Conservation (phyloP, 2,329 filamentous ascomycete genomes). For the Akanthomyces muscarius region DNA sequence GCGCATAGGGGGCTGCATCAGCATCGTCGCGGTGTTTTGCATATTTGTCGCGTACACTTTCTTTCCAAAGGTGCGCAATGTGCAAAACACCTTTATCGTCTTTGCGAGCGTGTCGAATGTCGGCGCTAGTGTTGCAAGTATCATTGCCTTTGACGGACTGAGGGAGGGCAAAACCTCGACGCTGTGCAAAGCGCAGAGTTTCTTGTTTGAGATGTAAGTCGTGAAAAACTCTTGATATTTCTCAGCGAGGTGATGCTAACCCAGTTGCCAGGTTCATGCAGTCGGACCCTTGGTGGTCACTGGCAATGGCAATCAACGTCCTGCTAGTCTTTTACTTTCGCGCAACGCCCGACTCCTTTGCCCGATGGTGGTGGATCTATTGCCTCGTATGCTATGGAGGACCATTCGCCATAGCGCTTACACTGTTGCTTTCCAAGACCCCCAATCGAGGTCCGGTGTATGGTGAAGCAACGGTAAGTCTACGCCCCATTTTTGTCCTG, state of each 20-base stretch:
- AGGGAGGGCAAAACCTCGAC: slow-evolving; percentile 46
- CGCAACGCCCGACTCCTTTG: slow-evolving; percentile 63
- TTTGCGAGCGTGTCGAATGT: slow-evolving; percentile 58
- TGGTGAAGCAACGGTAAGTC: slow-evolving; percentile 54
- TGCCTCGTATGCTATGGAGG: slow-evolving; percentile 66
- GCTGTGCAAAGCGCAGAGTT: slow-evolving; percentile 59
- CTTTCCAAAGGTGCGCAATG: slow-evolving; percentile 51
- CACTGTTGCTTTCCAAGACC: slow-evolving; percentile 55
- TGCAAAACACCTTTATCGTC: slow-evolving; percentile 59
- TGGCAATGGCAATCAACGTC: slow-evolving; percentile 80
- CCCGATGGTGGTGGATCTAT: slow-evolving; percentile 69
- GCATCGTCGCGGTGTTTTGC: slow-evolving; percentile 45
- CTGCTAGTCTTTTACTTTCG: slow-evolving; percentile 63
- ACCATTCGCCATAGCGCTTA: slow-evolving; percentile 63
- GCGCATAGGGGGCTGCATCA: slow-evolving; percentile 50
- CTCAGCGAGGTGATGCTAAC: background rate
- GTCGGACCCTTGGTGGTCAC: slow-evolving; percentile 71
- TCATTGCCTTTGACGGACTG: slow-evolving; percentile 67
- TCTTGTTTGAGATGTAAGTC: slow-evolving; percentile 64
- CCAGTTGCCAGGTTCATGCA: slow-evolving; percentile 62
- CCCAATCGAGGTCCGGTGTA: slow-evolving; percentile 41
- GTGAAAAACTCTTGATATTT: background rate
- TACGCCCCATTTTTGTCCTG: background rate
- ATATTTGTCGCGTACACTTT: slow-evolving; percentile 50
- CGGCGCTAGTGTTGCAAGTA: slow-evolving; percentile 59